Evolutionary conservation across 371 early-diverging fungal genomes (phyloP), one percentile per base, ranked within the genome.

Genomic region (Apophysomyces trapeziformis): DNA sequence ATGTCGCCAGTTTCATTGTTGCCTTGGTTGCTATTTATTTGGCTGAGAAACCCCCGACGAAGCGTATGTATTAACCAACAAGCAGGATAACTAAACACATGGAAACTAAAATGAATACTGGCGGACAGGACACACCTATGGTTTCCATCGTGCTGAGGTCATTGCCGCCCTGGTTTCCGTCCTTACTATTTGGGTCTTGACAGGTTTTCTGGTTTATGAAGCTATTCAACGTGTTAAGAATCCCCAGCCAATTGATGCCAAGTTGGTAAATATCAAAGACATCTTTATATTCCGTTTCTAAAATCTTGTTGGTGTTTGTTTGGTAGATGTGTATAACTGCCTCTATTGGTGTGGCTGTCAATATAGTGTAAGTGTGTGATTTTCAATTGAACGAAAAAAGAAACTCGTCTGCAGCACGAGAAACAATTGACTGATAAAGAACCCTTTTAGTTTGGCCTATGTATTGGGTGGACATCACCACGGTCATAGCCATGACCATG

Each of bases 121-220:
- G 41, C 26, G 18, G 57, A 8, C 66, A 82, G 82, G 70, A 56
- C 92, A 90, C 71, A 87, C 93, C 8, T 95, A 88, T 76, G 95
- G 96, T 39, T 95, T 89, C 68, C 88, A 94, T 60, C 87, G 96
- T 41, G 91, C 91, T 43, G 95, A 95, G 74, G 93, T 95, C 36
- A 76, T 95, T 46, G 96, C 94, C 13, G 95, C 94, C 0, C 70
- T 95, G 35, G 67, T 88, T 43, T 94, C 95, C 1, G 88, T 93
- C 14, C 75, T 92, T 43, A 81, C 93, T 32, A 95, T 95, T 58
- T 95, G 95, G 93, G 79, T 87, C 16, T 72, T 95, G 61, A 94
- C 95, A 0, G 89, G 82, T 35, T 80, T 83, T 66, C 71, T 96
- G 64, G 82, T 93, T 6, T 72, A 80, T 59, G 95, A 95, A 80